Base-by-base conservation (phyloP, 495 filamentous ascomycete genomes). In the Podospora appendiculata region DNA sequence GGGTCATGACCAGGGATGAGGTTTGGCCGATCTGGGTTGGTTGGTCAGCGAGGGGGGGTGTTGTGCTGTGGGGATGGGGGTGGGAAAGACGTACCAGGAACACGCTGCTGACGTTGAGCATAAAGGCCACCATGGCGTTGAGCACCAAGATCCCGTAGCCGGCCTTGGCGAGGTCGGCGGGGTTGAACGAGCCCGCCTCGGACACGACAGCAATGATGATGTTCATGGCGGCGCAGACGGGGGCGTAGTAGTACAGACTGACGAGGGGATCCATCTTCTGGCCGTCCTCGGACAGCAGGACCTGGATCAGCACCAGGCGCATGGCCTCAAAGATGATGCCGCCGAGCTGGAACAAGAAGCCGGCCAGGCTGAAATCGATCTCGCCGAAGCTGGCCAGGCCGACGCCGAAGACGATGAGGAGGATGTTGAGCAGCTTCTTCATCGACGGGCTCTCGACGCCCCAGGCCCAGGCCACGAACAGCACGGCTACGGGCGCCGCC, bases 161-260 rank as follows among this genome's bases (percentile, higher is more conserved):
- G 7, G 85, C 81, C 32, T 72, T 60, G 36, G 65, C 63, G 9
- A 87, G 61, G 35, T 85, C 76, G 8, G 61, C 67, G 54, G 80
- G 62, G 16, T 71, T 62, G 58, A 91, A 76, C 2, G 51, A 67
- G 17, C 64, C 66, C 25, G 80, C 56, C 65, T 90, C 88, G 4
- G 79, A 72, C 13, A 75, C 60, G 46, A 82, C 57, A n/a, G 81
- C 81, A 13, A 88, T 72, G n/a, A 82, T 39, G 32, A 81, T 75
- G 57, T 93, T 93, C 79, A 89, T 85, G 43, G 79, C 53, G 6
- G 87, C 84, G 65, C 87, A 91, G 8, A 89, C 77, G 0, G 88
- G 88, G 0, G 88, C 87, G 58, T 85, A 90, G 68, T 92, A 93
- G 72, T 93, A 93, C 32, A 93, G 76, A 35, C 83, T 88, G 42